Evolutionary conservation across 2,329 filamentous ascomycete species (phyloP).

Genomic region (Fusarium denticulatum): DNA sequence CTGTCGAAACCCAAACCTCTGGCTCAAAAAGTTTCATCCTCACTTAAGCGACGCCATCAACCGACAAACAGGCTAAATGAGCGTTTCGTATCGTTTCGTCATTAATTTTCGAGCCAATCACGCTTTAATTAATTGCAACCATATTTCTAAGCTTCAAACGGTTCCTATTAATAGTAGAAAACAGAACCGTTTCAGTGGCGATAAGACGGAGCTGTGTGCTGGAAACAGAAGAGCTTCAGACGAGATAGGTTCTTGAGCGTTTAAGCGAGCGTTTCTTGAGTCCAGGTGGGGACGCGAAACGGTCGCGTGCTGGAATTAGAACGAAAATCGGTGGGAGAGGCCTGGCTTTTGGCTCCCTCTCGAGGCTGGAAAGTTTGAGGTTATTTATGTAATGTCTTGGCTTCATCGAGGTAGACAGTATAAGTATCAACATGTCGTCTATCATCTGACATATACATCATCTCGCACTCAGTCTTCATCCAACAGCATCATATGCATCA

Average conservation of each 20-base stretch:
- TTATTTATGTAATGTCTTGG: neutral
- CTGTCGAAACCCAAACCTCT: neutral
- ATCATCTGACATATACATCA: no score
- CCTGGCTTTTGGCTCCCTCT: neutral
- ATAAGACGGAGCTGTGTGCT: neutral
- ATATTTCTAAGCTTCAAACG: neutral
- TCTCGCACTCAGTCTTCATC: neutral
- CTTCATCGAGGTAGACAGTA: no score
- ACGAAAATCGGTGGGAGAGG: accelerated
- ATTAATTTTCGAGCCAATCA: neutral
- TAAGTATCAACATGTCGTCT: no score
- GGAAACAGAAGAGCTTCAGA: neutral
- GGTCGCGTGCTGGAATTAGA: neutral
- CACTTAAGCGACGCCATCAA: neutral
- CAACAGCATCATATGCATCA: accelerated
- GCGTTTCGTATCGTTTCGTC: neutral
- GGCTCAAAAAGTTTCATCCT: neutral
- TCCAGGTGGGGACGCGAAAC: neutral
- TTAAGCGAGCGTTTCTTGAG: neutral
- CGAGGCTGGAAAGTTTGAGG: neutral
- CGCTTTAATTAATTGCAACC: accelerated
- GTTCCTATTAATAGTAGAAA: constrained; percentile 6
- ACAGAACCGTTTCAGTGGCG: neutral
- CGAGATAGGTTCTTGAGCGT: neutral
- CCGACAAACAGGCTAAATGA: neutral